Evolutionary conservation across 1,284 basidiomycete species (phyloP).

Genomic region (Irpex lacteus): DNA sequence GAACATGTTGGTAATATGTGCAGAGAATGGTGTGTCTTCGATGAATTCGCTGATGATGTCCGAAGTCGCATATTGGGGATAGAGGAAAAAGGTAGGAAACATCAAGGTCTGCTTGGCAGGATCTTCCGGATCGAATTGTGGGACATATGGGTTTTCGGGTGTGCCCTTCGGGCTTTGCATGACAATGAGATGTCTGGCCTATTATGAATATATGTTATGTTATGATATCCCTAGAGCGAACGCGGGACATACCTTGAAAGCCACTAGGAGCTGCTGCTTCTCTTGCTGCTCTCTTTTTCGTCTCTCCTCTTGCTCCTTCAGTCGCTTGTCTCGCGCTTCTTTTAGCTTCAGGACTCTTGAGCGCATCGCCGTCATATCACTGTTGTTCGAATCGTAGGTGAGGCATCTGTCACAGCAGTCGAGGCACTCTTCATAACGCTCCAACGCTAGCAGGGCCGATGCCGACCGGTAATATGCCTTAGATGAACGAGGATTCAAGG

Average conservation of each 20-base stretch:
- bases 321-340: slow-evolving; percentile 47
- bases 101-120: slow-evolving; percentile 59
- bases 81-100: slow-evolving; percentile 89
- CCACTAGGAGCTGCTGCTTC: slow-evolving; percentile 45
- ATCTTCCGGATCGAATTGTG: slow-evolving; percentile 64
- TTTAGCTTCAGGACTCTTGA: slow-evolving; percentile 46
- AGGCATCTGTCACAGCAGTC: slow-evolving; percentile 77
- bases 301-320: slow-evolving; percentile 47
- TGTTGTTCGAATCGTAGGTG: slow-evolving; percentile 54
- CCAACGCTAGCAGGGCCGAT: slow-evolving; percentile 70
- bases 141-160: slow-evolving; percentile 50
- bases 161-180: slow-evolving; percentile 59
- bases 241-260: slow-evolving; percentile 53
- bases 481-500: slow-evolving; percentile 57
- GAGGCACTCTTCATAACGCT: slow-evolving; percentile 72
- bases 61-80: slow-evolving; percentile 86
- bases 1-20: slow-evolving; percentile 83
- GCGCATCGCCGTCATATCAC: slow-evolving; percentile 43
- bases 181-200: slow-evolving; percentile 67
- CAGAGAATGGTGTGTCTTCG: slow-evolving; percentile 81
- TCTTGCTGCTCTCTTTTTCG: slow-evolving; percentile 45
- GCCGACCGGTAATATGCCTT: slow-evolving; percentile 88
- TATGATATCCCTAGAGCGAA: neutral
- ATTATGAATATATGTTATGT: slow-evolving; percentile 7
- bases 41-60: slow-evolving; percentile 88